These are phyloP conservation scores for Tulasnella sp. DNA, from an alignment of 768 basidiomycete genomes.

Conservation along the genomic window DNA sequence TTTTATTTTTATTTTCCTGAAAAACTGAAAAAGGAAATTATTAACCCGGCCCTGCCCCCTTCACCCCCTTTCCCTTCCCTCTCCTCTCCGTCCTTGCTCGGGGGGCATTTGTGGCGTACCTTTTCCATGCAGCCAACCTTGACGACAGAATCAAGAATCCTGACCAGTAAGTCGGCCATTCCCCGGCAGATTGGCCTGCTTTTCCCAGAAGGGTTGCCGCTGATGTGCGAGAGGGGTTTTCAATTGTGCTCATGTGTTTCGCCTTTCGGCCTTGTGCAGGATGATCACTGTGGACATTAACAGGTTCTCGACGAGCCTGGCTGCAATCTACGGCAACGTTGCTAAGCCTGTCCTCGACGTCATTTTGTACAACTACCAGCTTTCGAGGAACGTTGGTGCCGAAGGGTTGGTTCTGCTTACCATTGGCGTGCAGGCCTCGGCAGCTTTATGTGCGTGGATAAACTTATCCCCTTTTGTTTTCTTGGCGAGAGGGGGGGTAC, in stretches of 20 bases:
- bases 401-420: conserved; percentile 87
- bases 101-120: not conserved
- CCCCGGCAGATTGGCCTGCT: not conserved
- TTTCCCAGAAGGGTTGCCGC: not conserved
- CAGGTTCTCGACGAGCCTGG: conserved; percentile 85
- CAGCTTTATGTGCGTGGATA: conserved; percentile 58
- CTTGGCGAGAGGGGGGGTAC: not conserved
- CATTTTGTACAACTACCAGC: conserved; percentile 93
- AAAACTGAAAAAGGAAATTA: not conserved
- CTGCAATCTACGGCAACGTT: conserved; percentile 91
- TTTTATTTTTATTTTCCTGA: not conserved
- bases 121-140: conserved; percentile 66
- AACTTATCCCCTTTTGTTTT: not conserved
- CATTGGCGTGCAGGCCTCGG: conserved; percentile 79
- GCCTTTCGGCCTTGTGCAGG: conserved; percentile 48
- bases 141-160: conserved; percentile 96
- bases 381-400: conserved; percentile 91
- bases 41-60: not conserved
- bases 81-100: no score
- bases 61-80: not conserved
- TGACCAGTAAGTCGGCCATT: conserved; percentile 66
- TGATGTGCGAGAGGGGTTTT: not conserved
- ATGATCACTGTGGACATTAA: conserved; percentile 97
- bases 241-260: not conserved
- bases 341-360: conserved; percentile 93